Evolutionary conservation across 352 stramenopile species (phyloP), one percentile per base, ranked within the genome.

Genomic region (Phytophthora ramorum): DNA sequence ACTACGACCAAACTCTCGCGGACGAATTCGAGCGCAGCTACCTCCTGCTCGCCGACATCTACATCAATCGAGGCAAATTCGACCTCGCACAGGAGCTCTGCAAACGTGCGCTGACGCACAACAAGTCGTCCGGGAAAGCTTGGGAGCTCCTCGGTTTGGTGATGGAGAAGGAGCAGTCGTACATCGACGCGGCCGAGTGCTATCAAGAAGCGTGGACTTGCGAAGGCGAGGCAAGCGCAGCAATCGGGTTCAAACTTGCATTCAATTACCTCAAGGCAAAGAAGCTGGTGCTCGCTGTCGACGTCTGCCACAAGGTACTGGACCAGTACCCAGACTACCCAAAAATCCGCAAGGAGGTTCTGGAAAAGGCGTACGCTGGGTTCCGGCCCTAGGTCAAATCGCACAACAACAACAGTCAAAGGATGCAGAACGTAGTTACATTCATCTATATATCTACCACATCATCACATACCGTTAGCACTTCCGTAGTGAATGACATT

Each of bases 261-360:
- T 98, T 98, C 73, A 98, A 98, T 65, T 98, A 98, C 74, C 80
- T 98, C 46, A 98, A 98, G 73, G 91, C 93, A 30, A 95, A 95
- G 63, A 91, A 93, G 45, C 95, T 86, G 49, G 90, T 98, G 8
- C 69, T 90, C 16, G 84, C 93, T 13, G 96, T 98, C 37, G 93
- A 98, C 62, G 87, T 98, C 7, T 98, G 92, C 66, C 78, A 97
- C 69, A 97, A 97, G 47, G 92, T 98, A 34, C 80, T 98, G 26
- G 80, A 93, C 57, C 81, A 91, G 62, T 98, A 97, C 71, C 95
- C 96, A 12, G 91, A 98, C 60, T 98, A 98, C 72, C 94, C 92
- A 7, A 96, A 97, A 76, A 98, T 98, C 58, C 78, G 86, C 22
- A 97, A 97, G 58, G 96, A 98, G 47, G 97, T 98, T 57, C 78